A percentile compares a stretch with the other conserved stretches of the same genome.
Evolutionary conservation across 306 rosid genomes (phyloP).

Genomic region (Prunus mume): DNA sequence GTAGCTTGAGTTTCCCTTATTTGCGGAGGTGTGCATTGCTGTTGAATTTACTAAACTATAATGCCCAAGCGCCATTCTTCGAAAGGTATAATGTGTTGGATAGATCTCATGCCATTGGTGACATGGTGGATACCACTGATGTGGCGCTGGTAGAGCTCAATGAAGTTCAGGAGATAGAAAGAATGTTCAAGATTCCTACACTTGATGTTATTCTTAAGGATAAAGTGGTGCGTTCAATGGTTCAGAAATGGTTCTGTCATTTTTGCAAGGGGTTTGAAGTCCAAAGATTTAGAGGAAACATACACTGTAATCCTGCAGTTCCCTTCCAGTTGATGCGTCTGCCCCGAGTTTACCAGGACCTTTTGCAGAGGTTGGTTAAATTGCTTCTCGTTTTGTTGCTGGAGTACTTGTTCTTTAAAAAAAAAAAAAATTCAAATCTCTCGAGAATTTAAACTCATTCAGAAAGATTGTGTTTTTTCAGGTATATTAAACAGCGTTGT

Average conservation of each 20-base stretch:
- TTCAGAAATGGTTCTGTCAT: slow-evolving; percentile 67
- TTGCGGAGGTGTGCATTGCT: slow-evolving; percentile 89
- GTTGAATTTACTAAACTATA: slow-evolving; percentile 60
- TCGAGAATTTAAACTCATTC: neutral
- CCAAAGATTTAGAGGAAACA: slow-evolving; percentile 30
- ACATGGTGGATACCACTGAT: slow-evolving; percentile 43
- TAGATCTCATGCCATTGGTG: slow-evolving; percentile 41
- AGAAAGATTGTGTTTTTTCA: slow-evolving; percentile 26
- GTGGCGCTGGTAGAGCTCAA: slow-evolving; percentile 43
- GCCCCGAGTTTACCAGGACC: slow-evolving; percentile 83
- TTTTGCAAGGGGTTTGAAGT: slow-evolving; percentile 57
- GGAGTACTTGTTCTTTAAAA: neutral
- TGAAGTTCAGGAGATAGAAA: slow-evolving; percentile 73
- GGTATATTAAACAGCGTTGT: slow-evolving; percentile 82
- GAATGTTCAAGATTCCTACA: slow-evolving; percentile 70
- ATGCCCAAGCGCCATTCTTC: slow-evolving; percentile 61
- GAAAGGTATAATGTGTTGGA: slow-evolving; percentile 50
- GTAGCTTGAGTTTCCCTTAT: slow-evolving; percentile 69
- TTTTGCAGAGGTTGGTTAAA: slow-evolving; percentile 74
- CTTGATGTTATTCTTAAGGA: slow-evolving; percentile 73
- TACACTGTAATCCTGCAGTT: slow-evolving; percentile 69
- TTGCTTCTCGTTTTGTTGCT: neutral
- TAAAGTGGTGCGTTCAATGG: slow-evolving; percentile 52
- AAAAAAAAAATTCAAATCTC: neutral
- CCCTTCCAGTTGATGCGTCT: slow-evolving; percentile 84